These are phyloP conservation scores for Neonectria punicea DNA, from an alignment of 2,329 filamentous ascomycete genomes.

Conservation along the genomic window DNA sequence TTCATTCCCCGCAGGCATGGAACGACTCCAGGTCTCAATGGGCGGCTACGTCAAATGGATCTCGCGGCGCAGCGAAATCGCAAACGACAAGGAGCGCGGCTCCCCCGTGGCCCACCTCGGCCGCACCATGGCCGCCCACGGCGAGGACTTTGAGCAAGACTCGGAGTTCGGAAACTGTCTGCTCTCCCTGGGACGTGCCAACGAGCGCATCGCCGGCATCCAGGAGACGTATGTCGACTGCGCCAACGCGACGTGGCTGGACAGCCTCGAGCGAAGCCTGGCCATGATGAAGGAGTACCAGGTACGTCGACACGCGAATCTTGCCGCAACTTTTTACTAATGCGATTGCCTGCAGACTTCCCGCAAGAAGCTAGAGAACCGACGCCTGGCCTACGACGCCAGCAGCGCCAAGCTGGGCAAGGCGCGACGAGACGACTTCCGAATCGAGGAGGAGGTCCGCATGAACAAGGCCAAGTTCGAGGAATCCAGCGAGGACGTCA, in stretches of 20 bases:
- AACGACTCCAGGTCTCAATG: slow-evolving; percentile 88
- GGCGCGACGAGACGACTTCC: slow-evolving; percentile 91
- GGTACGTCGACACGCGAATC: slow-evolving; percentile 60
- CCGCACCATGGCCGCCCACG: slow-evolving; percentile 85
- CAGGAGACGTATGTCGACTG: slow-evolving; percentile 85
- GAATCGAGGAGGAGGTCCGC: slow-evolving; percentile 91
- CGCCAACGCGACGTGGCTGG: slow-evolving; percentile 86
- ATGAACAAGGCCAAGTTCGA: slow-evolving; percentile 95
- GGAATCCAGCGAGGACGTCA: slow-evolving; percentile 91
- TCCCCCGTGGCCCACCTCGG: slow-evolving; percentile 83
- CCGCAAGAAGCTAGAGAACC: slow-evolving; percentile 92
- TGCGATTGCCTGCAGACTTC: slow-evolving; percentile 63
- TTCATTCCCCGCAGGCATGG: slow-evolving; percentile 73
- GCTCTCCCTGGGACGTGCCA: slow-evolving; percentile 80
- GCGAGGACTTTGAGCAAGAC: slow-evolving; percentile 90
- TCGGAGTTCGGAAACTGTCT: slow-evolving; percentile 93
- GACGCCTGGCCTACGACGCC: slow-evolving; percentile 90
- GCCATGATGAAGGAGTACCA: slow-evolving; percentile 99
- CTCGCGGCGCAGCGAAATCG: slow-evolving; percentile 81
- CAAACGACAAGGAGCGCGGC: slow-evolving; percentile 87
- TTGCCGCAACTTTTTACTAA: slow-evolving; percentile 14
- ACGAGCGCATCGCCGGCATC: slow-evolving; percentile 85
- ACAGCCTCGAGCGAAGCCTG: slow-evolving; percentile 88
- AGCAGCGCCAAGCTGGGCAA: slow-evolving; percentile 92
- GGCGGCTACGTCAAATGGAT: slow-evolving; percentile 88